Conservation (phyloP, 1,139 yeast species). For the Hyphopichia buzzinii region DNA sequence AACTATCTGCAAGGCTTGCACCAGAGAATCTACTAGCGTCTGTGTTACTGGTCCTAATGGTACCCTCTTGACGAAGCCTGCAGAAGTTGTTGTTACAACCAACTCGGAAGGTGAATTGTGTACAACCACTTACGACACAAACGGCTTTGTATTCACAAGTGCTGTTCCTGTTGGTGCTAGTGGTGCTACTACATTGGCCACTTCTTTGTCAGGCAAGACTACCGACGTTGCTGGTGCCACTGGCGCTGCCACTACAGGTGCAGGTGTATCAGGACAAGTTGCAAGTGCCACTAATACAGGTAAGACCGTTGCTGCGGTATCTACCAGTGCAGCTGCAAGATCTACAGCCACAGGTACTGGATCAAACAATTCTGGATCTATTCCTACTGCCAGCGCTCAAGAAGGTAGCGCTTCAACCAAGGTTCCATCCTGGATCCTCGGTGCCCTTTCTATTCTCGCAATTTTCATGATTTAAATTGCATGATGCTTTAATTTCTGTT, state of each 20-base stretch:
- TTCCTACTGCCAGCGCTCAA: neutral
- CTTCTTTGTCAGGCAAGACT: neutral
- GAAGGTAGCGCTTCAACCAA: neutral
- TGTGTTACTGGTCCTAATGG: neutral
- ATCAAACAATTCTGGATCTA: too few species aligned
- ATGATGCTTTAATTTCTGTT: neutral
- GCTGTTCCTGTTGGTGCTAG: neutral
- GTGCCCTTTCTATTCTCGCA: neutral
- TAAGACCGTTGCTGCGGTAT: neutral
- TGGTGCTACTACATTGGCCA: neutral
- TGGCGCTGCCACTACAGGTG: neutral
- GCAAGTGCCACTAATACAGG: neutral
- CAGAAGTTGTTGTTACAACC: conserved; percentile 8
- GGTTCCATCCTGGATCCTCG: neutral
- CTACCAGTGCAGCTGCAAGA: neutral
- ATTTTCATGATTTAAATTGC: neutral
- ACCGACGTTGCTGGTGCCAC: neutral
- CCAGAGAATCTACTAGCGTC: neutral
- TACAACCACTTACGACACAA: conserved; percentile 3
- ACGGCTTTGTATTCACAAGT: conserved; percentile 1
- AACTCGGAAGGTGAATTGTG: conserved; percentile 2
- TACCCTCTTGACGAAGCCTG: conserved; percentile 12
- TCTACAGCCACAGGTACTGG: too few species aligned
- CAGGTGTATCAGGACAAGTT: neutral
- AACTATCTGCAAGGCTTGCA: neutral